Base-by-base conservation (phyloP, 2,329 filamentous ascomycete genomes). In the Colletotrichum spinosum region DNA sequence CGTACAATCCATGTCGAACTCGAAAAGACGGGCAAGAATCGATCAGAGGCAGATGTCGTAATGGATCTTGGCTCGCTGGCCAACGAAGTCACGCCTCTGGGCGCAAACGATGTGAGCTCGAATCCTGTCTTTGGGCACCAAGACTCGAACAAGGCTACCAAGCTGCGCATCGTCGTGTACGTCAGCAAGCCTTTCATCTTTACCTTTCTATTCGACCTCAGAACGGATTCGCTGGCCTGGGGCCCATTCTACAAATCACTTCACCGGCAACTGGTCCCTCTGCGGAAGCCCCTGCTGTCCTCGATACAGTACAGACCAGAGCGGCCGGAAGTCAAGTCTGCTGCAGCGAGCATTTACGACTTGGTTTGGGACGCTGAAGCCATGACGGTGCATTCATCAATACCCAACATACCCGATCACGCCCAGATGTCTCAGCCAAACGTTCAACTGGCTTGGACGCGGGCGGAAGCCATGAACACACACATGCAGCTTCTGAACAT, bases 151-250 rank as follows among this genome's bases (percentile, higher is more conserved):
- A 86, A 86, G 71, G 79, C 81, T 2, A 81, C 82, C 64, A 87
- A 84, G 70, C 76, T 94, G 46, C 86, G 90, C 1, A 89, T 92
- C 1, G 85, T 94, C 7, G 85, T 94, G 54, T 94, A 94, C 72
- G 86, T 90, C 50, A 88, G 89, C 74, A 86, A 85, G 33, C 92
- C 92, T 0, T 95, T 95, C 76, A 86, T 95, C 52, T 94, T 92
- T 74, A 86, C 90, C 1, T 90, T 96, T 67, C 80, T 96, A 4
- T 95, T 95, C 75, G 78, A 85, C 52, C 79, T 85, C 46, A 82
- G 83, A 51, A 90, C 90, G 7, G 82, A 86, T 58, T 86, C 87
- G 1, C 76, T 90, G 2, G 83, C 84, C 4, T 84, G 81, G 74
- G 80, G 85, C n/a, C 71, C 78, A 0, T 76, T 90, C 8, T 90